Conservation (phyloP, 192 early-diverging fungal species). For the Coemansia sp. region DNA sequence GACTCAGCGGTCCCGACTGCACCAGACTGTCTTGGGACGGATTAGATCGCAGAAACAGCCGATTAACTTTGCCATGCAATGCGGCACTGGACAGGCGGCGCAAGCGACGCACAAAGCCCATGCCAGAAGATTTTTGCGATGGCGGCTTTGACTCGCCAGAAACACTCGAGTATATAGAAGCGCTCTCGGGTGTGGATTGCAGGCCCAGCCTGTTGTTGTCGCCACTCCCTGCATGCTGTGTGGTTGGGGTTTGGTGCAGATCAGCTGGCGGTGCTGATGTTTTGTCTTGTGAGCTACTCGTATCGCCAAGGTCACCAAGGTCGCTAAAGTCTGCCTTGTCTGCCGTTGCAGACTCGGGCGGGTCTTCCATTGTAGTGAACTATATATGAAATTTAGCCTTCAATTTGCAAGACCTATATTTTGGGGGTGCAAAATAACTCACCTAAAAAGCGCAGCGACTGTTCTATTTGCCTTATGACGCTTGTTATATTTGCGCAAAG, state of each 20-base stretch:
- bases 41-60: conserved; percentile 37
- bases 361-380: not conserved
- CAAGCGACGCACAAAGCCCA: conserved; percentile 43
- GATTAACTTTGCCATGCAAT: conserved; percentile 45
- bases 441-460: no score
- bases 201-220: conserved; percentile 25
- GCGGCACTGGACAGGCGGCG: conserved; percentile 49
- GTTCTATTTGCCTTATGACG: no score
- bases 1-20: conserved; percentile 18
- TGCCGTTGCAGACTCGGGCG: not conserved
- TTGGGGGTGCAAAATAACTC: no score
- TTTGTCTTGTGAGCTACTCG: conserved; percentile 6
- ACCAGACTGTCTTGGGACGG: conserved; percentile 46
- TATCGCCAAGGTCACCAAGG: not conserved
- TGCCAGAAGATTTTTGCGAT: conserved; percentile 44
- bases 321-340: not conserved
- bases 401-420: no score
- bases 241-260: conserved; percentile 21
- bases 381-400: not conserved
- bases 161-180: conserved; percentile 33
- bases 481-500: no score
- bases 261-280: conserved; percentile 4
- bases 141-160: conserved; percentile 43
- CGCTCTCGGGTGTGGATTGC: conserved; percentile 40
- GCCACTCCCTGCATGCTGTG: conserved; percentile 27